Evolutionary conservation across 768 basidiomycete species (phyloP).

Genomic region (Boletus insuetus): DNA sequence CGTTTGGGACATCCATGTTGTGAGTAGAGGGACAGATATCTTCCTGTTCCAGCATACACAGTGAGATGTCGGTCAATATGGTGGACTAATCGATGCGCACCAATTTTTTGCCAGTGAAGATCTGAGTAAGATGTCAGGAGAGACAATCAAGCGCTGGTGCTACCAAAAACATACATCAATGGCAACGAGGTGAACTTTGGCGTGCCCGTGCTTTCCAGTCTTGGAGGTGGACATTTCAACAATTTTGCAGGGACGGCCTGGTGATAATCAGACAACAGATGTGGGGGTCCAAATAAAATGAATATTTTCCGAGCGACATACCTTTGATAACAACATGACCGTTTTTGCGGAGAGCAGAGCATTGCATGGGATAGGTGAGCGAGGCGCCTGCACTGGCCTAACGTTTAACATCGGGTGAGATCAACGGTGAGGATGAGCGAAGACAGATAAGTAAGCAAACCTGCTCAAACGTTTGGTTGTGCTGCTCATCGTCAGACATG

Average conservation of each 20-base stretch:
- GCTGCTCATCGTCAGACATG: slow-evolving; percentile 94
- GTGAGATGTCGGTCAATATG: background rate
- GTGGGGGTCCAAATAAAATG: background rate
- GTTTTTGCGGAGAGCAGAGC: slow-evolving; percentile 92
- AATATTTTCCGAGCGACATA: slow-evolving; percentile 14
- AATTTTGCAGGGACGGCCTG: slow-evolving; percentile 95
- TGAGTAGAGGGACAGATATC: slow-evolving; percentile 96
- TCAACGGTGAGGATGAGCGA: slow-evolving; percentile 11
- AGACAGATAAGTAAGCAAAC: slow-evolving; percentile 36
- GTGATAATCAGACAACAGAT: slow-evolving; percentile 5
- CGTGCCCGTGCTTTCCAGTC: slow-evolving; percentile 99
- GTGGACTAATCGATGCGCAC: slow-evolving; percentile 41
- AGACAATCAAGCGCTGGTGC: background rate
- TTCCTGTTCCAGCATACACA: slow-evolving; percentile 51
- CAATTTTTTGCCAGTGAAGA: slow-evolving; percentile 98
- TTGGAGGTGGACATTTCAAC: slow-evolving; percentile 99
- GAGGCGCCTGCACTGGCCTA: slow-evolving; percentile 77
- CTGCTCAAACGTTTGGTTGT: slow-evolving; percentile 86
- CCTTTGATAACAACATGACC: slow-evolving; percentile 97
- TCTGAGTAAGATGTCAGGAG: slow-evolving; percentile 45
- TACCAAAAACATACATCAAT: slow-evolving; percentile 72
- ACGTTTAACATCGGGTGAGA: slow-evolving; percentile 16
- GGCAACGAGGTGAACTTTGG: slow-evolving; percentile 97
- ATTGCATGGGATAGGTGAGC: slow-evolving; percentile 83
- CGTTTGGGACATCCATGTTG: slow-evolving; percentile 99